Evolutionary conservation across 2,329 filamentous ascomycete species (phyloP).

Genomic region (Alternaria gaisen): DNA sequence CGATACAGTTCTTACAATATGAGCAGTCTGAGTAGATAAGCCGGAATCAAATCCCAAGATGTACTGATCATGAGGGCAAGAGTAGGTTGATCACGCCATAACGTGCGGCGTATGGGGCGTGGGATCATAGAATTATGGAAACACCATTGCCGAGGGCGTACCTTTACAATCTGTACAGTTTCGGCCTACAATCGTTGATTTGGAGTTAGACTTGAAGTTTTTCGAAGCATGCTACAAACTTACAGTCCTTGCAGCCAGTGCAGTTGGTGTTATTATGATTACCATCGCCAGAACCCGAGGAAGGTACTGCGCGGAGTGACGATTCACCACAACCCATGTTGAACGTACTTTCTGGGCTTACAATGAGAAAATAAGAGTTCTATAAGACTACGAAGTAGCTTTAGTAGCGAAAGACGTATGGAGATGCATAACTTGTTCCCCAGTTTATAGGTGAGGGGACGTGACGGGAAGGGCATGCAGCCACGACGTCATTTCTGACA

Average conservation of each 20-base stretch:
- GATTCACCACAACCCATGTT: conserved; percentile 9
- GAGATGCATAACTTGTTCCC: not conserved
- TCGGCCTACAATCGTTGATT: not conserved
- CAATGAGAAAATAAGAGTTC: not conserved
- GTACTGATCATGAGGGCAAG: not conserved
- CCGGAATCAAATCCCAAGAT: not conserved
- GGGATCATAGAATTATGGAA: not conserved
- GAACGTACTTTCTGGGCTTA: not conserved
- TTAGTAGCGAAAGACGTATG: not conserved
- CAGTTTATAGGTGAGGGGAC: not conserved
- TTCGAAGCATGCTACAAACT: not conserved
- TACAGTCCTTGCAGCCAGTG: conserved; percentile 15
- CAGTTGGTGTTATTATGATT: conserved; percentile 14
- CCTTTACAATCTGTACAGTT: conserved; percentile 16
- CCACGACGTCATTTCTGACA: conserved; percentile 8
- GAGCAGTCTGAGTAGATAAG: not conserved
- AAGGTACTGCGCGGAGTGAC: not conserved
- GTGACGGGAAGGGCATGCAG: conserved; percentile 1
- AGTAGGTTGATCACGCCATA: not conserved
- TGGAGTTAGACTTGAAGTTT: not conserved
- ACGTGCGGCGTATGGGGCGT: not conserved
- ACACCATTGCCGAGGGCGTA: not conserved
- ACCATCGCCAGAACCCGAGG: not conserved
- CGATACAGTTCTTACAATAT: not conserved
- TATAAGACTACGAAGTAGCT: not conserved